Conservation (phyloP, 225 moss, liverwort and hornwort genomes). For the Pseudoscleropodium purum region DNA sequence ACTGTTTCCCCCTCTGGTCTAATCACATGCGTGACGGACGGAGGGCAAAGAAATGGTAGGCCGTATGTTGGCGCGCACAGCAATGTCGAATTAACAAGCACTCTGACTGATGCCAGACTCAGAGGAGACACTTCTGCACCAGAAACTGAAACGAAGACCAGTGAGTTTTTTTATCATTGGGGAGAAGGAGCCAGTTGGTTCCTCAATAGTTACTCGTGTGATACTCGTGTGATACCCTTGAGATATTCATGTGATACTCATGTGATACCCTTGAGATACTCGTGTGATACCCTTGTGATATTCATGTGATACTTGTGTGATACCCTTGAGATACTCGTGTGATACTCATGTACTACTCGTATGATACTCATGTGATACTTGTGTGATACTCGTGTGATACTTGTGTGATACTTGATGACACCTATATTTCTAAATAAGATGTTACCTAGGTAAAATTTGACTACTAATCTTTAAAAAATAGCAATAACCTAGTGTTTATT, state of each 20-base stretch:
- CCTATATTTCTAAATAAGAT: neutral
- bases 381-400: neutral
- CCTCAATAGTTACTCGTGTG: neutral
- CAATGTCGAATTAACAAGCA: neutral
- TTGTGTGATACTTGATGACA: neutral
- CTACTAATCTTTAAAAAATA: no score
- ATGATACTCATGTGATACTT: no score
- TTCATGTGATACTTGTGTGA: no score
- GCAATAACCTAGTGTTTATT: neutral
- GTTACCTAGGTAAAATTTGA: neutral
- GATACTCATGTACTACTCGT: no score
- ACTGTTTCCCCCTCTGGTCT: no score
- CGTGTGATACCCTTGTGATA: no score
- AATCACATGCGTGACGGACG: neutral
- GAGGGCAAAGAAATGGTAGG: neutral
- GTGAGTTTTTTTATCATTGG: no score
- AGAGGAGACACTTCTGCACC: neutral
- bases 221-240: no score
- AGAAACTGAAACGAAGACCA: neutral
- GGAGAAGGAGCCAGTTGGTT: neutral
- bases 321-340: neutral
- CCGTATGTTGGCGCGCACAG: neutral
- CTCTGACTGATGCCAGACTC: neutral
- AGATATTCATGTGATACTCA: no score
- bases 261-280: no score